These are phyloP conservation scores for Pyracantha coccinea DNA, from an alignment of 331 rosid species.

Conservation along the genomic window DNA sequence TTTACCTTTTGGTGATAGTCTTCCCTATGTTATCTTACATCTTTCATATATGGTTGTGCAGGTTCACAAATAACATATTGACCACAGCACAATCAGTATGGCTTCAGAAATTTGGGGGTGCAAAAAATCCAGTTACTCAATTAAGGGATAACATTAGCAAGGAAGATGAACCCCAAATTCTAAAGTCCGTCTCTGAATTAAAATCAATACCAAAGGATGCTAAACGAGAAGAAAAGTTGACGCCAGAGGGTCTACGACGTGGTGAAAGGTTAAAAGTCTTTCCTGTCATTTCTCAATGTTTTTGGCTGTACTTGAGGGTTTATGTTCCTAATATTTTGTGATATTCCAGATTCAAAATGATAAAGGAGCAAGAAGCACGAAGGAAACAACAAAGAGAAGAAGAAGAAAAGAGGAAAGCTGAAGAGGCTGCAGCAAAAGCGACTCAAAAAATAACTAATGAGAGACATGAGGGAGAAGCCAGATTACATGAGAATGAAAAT, in stretches of 20 bases:
- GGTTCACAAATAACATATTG: conserved; percentile 89
- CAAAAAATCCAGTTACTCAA: conserved; percentile 46
- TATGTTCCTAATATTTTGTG: conserved; percentile 19
- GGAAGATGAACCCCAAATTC: conserved; percentile 39
- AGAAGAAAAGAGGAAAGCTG: conserved; percentile 57
- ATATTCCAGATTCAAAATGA: conserved; percentile 59
- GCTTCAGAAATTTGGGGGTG: conserved; percentile 94
- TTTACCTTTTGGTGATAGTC: not conserved
- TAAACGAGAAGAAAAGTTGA: conserved; percentile 34
- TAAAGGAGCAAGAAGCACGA: conserved; percentile 74
- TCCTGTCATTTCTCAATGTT: not conserved
- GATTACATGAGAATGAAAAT: conserved; percentile 19
- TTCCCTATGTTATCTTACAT: conserved; percentile 15
- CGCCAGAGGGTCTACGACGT: conserved; percentile 43
- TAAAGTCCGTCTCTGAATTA: conserved; percentile 38
- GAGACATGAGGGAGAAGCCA: conserved; percentile 22
- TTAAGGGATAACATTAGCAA: conserved; percentile 25
- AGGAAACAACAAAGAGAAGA: conserved; percentile 58
- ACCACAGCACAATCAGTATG: conserved; percentile 93
- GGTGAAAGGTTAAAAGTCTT: conserved; percentile 67
- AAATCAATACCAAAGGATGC: conserved; percentile 21
- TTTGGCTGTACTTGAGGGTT: not conserved
- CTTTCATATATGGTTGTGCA: conserved; percentile 24
- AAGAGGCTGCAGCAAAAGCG: conserved; percentile 40
- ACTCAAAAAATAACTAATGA: conserved; percentile 23